Base-by-base conservation (phyloP, 1,139 yeast genomes). In the Yamadazyma sp. region DNA sequence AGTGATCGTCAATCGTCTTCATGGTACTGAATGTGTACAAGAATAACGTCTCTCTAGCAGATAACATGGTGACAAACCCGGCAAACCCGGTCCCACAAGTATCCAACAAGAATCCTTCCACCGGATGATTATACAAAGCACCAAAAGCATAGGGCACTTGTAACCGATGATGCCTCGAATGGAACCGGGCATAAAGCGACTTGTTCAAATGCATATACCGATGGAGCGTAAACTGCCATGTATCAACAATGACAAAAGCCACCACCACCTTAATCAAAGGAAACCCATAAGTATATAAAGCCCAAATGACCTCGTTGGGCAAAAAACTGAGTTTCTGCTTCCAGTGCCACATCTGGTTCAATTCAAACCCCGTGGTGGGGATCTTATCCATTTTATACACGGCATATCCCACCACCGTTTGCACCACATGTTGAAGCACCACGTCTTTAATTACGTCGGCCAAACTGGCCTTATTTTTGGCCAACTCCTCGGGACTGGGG, bases 61-160 rank as follows among this genome's bases (percentile, higher is more conserved):
- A 65, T 50, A 92, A 68, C 2, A 76, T 72, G 2, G 86, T 75
- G 12, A 77, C 48, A 22, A 86, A 50, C 40, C 81, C 74, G 1
- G 96, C 94, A 31, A 90, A 50, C 17, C 96, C 97, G 1, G 97
- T 86, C 7, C 98, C 98, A 34, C 82, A 60, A 13, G 98, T 88
- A 64, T 92, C 98, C 54, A 92, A 73, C 42, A 90, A 61, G 51
- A 92, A 87, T 4, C 98, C 98, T 67, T 92, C 98, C 11, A 87
- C 75, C 14, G 96, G 92, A 52, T 90, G 90, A 63, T 92, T 92
- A 69, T 88, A 92, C 33, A 92, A 73, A 3, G 98, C 98, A 34
- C 98, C 98, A 61, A 77, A 90, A 1, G 98, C 97, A 62, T 88
- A 92, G 9, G 98, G 98, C 22, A 92, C 97, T 55, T 92, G 90